These are phyloP conservation scores for Cucurbitaria berberidis DNA, from an alignment of 2,329 filamentous ascomycete genomes.

Conservation along the genomic window DNA sequence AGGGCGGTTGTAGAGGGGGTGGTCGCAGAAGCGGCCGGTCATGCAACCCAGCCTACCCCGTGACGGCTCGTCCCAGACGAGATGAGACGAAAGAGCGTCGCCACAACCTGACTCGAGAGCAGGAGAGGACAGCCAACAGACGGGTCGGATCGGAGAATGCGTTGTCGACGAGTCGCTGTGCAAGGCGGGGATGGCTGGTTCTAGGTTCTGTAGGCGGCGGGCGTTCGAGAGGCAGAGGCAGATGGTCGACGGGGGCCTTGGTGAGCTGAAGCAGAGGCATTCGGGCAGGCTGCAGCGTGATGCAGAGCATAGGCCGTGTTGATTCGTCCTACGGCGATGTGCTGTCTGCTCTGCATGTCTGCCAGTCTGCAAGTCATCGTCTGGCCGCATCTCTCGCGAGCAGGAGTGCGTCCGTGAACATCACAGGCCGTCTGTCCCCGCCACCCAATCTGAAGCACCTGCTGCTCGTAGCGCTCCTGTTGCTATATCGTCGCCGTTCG, in stretches of 20 bases:
- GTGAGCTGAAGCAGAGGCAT: conserved; percentile 28
- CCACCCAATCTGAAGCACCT: conserved; percentile 9
- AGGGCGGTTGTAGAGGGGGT: conserved; percentile 8
- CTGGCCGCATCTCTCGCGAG: conserved; percentile 5
- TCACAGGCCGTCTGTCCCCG: conserved; percentile 20
- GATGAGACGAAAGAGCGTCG: conserved; percentile 13
- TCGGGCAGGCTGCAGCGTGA: conserved; percentile 22
- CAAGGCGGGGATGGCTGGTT: conserved; percentile 22
- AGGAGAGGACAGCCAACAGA: conserved; percentile 12
- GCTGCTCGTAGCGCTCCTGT: background rate
- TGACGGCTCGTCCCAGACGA: conserved; percentile 13
- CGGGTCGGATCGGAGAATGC: conserved; percentile 18
- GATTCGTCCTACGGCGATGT: conserved; percentile 23
- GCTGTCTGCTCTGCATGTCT: no score
- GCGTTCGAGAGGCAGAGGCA: background rate
- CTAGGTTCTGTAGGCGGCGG: conserved; percentile 8
- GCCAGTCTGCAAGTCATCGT: conserved; percentile 32
- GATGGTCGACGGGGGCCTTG: background rate
- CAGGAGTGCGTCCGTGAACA: conserved; percentile 1
- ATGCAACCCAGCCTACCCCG: background rate
- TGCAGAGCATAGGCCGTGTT: conserved; percentile 9
- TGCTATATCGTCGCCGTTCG: background rate
- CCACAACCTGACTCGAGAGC: conserved; percentile 10
- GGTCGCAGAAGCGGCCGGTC: conserved; percentile 30
- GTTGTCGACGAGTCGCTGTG: conserved; percentile 23